Evolutionary conservation across 2,329 filamentous ascomycete species (phyloP), one percentile per base, ranked within the genome.

Genomic region (Cladophialophora immunda): DNA sequence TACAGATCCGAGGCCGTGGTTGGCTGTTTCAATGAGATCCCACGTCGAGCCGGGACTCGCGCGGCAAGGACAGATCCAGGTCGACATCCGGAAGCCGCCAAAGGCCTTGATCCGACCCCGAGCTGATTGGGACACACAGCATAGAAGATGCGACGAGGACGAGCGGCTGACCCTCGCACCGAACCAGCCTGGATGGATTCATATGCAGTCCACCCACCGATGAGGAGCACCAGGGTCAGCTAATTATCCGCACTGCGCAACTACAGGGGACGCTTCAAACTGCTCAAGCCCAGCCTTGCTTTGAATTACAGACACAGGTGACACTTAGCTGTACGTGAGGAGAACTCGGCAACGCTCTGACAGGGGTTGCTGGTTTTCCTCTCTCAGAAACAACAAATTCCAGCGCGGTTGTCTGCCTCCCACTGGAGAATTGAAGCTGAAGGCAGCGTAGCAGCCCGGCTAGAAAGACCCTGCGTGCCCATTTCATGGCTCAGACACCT

Each of bases 171-270:
- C 9, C 15, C 9, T 34, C 17, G n/a, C n/a, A 22, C 22, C 32
- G 55, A 17, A 27, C 22, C 36, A 45, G 38, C 56, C 11, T 7
- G 56, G 36, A 3, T 58, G 56, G 56, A 58, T 58, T 38, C 30
- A 36, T 11, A 45, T 47, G 56, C 15, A 9, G 56, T 25, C 56
- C 1, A 47, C 11, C 1, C 38, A 19, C 4, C 3, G 38, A 41
- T 19, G 38, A 41, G 38, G 17, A 19, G 17, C 17, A 19, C n/a
- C 17, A n/a, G 38, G 15, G n/a, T 6, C 38, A 5, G 4, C 38
- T n/a, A 41, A 11, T 32, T 32, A 32, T 9, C 9, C 9, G 30
- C 9, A 9, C 30, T 4, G 4, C 30, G 30, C 4, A 32, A 32
- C 30, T 32, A 32, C 30, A 32, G 32, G 4, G 11, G 32, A 34